These are phyloP conservation scores for Colletotrichum sp. DNA, from an alignment of 2,329 filamentous ascomycete genomes.

Conservation along the genomic window DNA sequence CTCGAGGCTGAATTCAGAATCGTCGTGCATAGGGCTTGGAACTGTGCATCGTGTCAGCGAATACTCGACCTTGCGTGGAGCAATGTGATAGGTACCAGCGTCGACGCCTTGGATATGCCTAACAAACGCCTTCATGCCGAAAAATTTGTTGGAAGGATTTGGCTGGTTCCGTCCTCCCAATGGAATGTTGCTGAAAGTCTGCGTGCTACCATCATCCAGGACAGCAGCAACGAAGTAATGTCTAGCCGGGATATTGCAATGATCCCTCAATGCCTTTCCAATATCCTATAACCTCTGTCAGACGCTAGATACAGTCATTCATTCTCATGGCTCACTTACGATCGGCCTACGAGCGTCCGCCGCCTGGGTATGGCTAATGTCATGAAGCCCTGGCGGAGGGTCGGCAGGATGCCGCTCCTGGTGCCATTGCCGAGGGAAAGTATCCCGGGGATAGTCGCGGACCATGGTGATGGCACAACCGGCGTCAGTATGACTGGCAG, in stretches of 20 bases:
- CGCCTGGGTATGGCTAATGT: slow-evolving; percentile 18
- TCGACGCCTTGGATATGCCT: slow-evolving; percentile 39
- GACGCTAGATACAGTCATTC: not conserved
- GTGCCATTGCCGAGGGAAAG: slow-evolving; percentile 39
- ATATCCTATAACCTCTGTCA: slow-evolving; percentile 45
- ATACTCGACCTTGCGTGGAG: not conserved
- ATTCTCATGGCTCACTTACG: not conserved
- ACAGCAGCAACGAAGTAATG: slow-evolving; percentile 59
- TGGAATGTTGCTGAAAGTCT: slow-evolving; percentile 37
- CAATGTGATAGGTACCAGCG: slow-evolving; percentile 35
- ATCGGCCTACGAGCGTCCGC: slow-evolving; percentile 19
- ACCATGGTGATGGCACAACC: slow-evolving; percentile 37
- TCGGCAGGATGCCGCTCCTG: slow-evolving; percentile 28
- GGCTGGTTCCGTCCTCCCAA: slow-evolving; percentile 41
- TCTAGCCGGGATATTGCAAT: slow-evolving; percentile 56
- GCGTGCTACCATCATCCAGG: slow-evolving; percentile 49
- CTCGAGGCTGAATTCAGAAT: slow-evolving; percentile 25
- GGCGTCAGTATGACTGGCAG: not conserved
- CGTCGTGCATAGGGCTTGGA: slow-evolving; percentile 36
- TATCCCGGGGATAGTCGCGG: slow-evolving; percentile 42
- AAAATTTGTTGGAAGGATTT: slow-evolving; percentile 48
- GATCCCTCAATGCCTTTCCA: slow-evolving; percentile 53
- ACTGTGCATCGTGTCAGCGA: slow-evolving; percentile 26
- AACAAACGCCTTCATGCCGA: slow-evolving; percentile 47
- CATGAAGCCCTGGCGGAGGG: slow-evolving; percentile 7